Conservation (phyloP, 163 green algal species). For the Trebouxia gelatinosa region DNA sequence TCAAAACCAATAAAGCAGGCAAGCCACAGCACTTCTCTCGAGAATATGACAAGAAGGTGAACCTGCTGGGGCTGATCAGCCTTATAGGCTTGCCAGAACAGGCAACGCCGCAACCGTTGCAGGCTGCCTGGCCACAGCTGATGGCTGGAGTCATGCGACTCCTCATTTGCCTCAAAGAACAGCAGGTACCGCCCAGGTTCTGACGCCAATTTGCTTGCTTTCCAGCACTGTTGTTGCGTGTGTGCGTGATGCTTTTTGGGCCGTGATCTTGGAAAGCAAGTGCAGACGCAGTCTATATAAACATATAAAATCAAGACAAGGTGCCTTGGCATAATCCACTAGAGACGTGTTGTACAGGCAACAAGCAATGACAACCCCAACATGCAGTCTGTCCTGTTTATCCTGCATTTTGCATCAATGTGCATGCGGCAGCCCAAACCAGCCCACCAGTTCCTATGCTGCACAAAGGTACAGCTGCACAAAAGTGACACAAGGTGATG, state of each 20-base stretch:
- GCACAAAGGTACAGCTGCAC: too few relatives aligned
- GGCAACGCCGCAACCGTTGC: conserved; percentile 65
- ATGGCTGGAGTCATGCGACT: conserved; percentile 60
- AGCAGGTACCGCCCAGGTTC: conserved; percentile 45
- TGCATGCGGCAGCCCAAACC: too few relatives aligned
- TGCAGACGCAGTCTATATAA: background rate
- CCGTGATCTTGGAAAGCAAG: background rate
- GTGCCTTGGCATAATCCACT: too few relatives aligned
- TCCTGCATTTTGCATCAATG: too few relatives aligned
- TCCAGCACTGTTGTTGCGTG: background rate
- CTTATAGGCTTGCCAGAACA: conserved; percentile 62
- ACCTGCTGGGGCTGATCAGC: conserved; percentile 75
- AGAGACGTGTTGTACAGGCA: too few relatives aligned
- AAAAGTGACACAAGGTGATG: too few relatives aligned
- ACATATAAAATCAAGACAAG: too few relatives aligned
- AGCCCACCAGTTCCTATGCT: too few relatives aligned
- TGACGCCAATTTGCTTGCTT: background rate
- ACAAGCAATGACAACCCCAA: too few relatives aligned
- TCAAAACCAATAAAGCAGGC: conserved; percentile 46
- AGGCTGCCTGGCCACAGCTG: conserved; percentile 51
- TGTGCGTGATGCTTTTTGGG: background rate
- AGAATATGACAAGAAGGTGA: conserved; percentile 87
- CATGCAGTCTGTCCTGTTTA: too few relatives aligned
- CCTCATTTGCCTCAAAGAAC: conserved; percentile 64
- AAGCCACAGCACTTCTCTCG: conserved; percentile 68